Evolutionary conservation across 352 stramenopile genomes (phyloP).

Genomic region (Globisporangium middletonii): DNA sequence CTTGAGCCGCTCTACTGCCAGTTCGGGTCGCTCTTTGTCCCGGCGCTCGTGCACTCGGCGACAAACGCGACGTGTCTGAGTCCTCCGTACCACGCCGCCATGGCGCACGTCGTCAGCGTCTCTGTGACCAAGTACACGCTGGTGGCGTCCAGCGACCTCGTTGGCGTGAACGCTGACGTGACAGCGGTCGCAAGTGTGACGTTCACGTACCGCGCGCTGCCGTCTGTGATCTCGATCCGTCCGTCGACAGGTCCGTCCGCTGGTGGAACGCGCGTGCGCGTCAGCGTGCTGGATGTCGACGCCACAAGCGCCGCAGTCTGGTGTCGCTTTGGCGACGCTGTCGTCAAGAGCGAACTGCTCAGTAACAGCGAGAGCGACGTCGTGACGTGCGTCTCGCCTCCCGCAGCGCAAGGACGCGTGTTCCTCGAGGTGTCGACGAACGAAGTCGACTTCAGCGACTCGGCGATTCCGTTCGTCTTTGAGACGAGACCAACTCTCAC

Average conservation of each 20-base stretch:
- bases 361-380: not conserved
- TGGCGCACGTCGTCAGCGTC: conserved; percentile 19
- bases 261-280: conserved; percentile 17
- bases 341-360: conserved; percentile 15
- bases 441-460: conserved; percentile 37
- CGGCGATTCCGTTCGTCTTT: conserved; percentile 16
- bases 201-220: conserved; percentile 33
- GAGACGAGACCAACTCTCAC: conserved; percentile 4
- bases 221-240: conserved; percentile 15
- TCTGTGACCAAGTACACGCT: conserved; percentile 16
- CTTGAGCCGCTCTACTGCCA: conserved; percentile 19
- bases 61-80: conserved; percentile 18
- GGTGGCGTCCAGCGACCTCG: not conserved
- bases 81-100: conserved; percentile 14
- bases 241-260: conserved; percentile 14
- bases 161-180: not conserved
- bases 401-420: conserved; percentile 11
- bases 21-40: conserved; percentile 28
- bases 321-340: conserved; percentile 31
- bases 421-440: conserved; percentile 38
- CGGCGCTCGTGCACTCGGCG: conserved; percentile 16
- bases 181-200: conserved; percentile 5
- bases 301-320: conserved; percentile 9
- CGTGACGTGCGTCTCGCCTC: conserved; percentile 18
- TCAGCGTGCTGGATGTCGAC: conserved; percentile 16